Percentiles rank a stretch among this genome's conserved stretches.
Evolutionary conservation across 169 alveolate species (phyloP).

Genomic region (Eimeria tenella): DNA sequence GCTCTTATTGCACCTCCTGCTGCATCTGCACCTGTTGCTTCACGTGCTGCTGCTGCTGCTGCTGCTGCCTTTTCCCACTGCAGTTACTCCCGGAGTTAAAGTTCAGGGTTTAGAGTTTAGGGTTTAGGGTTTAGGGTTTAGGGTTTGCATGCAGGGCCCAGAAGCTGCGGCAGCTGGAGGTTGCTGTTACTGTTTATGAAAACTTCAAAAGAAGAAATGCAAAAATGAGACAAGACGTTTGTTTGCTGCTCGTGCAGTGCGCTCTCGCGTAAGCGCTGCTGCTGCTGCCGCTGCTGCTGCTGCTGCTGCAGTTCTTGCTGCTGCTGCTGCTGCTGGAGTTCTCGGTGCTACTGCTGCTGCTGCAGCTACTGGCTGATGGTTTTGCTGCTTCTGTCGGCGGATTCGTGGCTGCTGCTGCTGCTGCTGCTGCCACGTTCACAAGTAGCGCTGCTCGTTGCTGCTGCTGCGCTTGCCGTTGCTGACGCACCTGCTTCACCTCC

Average conservation of each 20-base stretch:
- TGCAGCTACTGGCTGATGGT: neutral
- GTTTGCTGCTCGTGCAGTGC: conserved; percentile 27
- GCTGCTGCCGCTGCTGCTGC: conserved; percentile 51
- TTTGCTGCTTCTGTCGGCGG: neutral
- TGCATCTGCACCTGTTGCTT: neutral
- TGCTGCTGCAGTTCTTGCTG: conserved; percentile 3
- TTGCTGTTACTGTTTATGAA: conserved; percentile 27
- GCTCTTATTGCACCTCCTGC: neutral
- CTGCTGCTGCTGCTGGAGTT: neutral
- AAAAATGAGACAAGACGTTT: neutral
- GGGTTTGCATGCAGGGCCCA: neutral
- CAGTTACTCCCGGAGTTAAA: too few species aligned
- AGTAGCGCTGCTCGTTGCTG: neutral
- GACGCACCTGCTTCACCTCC: neutral
- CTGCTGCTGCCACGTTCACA: neutral
- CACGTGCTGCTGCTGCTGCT: neutral
- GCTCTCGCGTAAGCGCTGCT: conserved; percentile 30
- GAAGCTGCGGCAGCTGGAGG: conserved; percentile 24
- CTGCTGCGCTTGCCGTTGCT: neutral
- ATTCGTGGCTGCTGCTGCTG: neutral
- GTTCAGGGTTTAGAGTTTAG: conserved; percentile 15
- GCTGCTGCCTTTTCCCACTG: neutral
- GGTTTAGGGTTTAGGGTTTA: conserved; percentile 22
- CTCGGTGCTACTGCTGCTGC: neutral
- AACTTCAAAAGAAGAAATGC: neutral